Base-by-base conservation (phyloP, 345 rosid genomes). In the Gynandropsis gynandra region DNA sequence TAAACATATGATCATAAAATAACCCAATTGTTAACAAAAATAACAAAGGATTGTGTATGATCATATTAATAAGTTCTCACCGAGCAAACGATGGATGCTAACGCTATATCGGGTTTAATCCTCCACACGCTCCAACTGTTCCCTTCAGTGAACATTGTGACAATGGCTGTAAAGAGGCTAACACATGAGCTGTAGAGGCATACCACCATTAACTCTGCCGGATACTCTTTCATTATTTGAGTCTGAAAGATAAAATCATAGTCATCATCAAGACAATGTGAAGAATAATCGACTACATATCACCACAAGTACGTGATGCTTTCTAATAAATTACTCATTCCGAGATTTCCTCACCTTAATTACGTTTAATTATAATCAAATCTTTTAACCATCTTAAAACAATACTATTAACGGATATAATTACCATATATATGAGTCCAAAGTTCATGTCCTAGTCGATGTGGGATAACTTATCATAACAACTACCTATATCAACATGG, bases 201-300 rank as follows among this genome's bases (percentile, higher is more conserved):
- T 46, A 82, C 74, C n/a, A 87, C 96, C 0, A 83, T 84, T 11
- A 84, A 47, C 53, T 92, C 98, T 3, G 85, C 85, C 0, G 96
- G 96, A 68, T 92, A 92, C 56, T 77, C 89, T 72, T 74, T 76
- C 93, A 92, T 77, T 47, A 84, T 80, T 61, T 82, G 87, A 19
- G 85, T 65, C 96, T 92, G 54, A 65, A 53, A 33, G 10, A 42
- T 21, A 8, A 1, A 1, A 15, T 13, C 10, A 31, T 10, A n/a
- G 38, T 24, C 1, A 42, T 24, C 29, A 14, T 14, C 3, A 42
- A 35, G 38, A 52, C 54, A 17, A 41, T 4, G 11, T 11, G 13
- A 45, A 17, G 50, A 31, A 46, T 3, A 0, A 14, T n/a, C n/a
- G n/a, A n/a, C n/a, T n/a, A n/a, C n/a, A n/a, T n/a, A n/a, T n/a